Base-by-base conservation (phyloP, 345 rosid genomes). In the Moringa oleifera region DNA sequence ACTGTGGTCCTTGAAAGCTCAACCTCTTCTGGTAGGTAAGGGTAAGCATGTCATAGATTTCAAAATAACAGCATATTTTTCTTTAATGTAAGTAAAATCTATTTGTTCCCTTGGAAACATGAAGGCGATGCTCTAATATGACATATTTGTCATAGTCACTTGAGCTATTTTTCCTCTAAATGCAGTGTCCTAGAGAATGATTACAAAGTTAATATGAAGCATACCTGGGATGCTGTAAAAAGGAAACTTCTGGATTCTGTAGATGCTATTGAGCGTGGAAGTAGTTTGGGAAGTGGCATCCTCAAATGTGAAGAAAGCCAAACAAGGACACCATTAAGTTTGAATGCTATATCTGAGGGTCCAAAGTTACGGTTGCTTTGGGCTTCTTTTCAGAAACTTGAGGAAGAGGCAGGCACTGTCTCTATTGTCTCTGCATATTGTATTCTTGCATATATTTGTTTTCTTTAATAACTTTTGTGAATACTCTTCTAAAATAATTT, bases 1-100 rank as follows among this genome's bases (percentile, higher is more conserved):
- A 68, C 57, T 52, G 64, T 64, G 33, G 68, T 63, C 55, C 59
- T 61, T 67, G 77, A 71, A 57, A 71, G 74, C 73, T 56, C 84
- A 62, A 67, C 74, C 70, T 70, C 87, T 71, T 75, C 91, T 88
- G 96, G 97, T 88, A 84, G 94, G 96, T 90, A 93, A 86, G 95
- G 87, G 82, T 85, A 81, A 79, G 81, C 75, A 65, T 53, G 60
- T 72, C 15, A 56, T 66, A 58, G 59, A 47, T 66, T 68, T 68
- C 24, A 4, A 56, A 45, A 61, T 31, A 33, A 15, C 1, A 41
- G 47, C 12, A 41, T 65, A 4, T 67, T 58, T 62, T 46, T 20
- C 1, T 23, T 57, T 18, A 53, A 54, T 16, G 16, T 22, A 31
- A 7, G 5, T 52, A 23, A 4, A 33, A 16, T 5, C 20, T 20